Conservation (phyloP, 495 filamentous ascomycete species). For the Glutinoglossum americanum region DNA sequence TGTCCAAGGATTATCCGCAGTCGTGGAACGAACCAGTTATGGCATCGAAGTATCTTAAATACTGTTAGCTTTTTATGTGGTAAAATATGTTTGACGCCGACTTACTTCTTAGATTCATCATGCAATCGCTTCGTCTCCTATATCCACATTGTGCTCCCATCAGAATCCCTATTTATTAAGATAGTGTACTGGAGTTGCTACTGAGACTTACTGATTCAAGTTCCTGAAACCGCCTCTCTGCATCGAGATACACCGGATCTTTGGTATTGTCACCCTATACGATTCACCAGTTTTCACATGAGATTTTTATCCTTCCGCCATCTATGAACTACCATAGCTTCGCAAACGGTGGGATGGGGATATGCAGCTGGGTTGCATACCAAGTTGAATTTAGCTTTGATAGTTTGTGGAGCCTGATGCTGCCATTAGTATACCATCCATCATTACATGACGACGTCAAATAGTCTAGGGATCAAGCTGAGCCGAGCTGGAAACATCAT, state of each 20-base stretch:
- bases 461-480: background rate
- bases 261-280: slow-evolving; percentile 63
- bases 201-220: slow-evolving; percentile 37
- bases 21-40: slow-evolving; percentile 46
- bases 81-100: background rate
- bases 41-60: slow-evolving; percentile 56
- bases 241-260: slow-evolving; percentile 84
- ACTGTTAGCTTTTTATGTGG: background rate
- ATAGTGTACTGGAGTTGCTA: background rate
- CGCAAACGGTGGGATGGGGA: background rate
- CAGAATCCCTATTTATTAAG: background rate
- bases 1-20: background rate
- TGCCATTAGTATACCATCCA: background rate
- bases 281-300: background rate
- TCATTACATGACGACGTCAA: background rate
- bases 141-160: background rate
- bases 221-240: slow-evolving; percentile 83
- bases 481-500: background rate
- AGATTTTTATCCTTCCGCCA: background rate
- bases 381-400: slow-evolving; percentile 82
- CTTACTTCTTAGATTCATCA: slow-evolving; percentile 73
- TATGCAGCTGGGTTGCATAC: slow-evolving; percentile 16
- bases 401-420: slow-evolving; percentile 60
- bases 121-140: slow-evolving; percentile 87
- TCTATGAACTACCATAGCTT: background rate